These are phyloP conservation scores for Fraxinus nigra DNA, from an alignment of 305 asterid species.

Conservation along the genomic window DNA sequence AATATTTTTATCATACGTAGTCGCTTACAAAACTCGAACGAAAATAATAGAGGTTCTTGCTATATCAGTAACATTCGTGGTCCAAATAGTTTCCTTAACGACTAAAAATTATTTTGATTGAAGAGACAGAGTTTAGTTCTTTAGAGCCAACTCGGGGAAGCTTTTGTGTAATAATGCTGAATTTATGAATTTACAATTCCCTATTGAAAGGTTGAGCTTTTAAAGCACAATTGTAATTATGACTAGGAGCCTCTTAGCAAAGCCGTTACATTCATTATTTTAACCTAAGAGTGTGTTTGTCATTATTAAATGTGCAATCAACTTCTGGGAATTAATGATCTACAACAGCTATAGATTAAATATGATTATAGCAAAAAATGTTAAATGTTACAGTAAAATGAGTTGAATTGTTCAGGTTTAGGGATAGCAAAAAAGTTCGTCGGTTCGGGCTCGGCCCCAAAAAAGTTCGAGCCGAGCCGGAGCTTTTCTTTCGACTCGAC, in stretches of 20 bases:
- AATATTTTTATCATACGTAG: not conserved
- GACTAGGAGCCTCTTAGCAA: not conserved
- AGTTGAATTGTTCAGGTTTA: no score
- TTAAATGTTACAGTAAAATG: not conserved
- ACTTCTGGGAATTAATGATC: not conserved
- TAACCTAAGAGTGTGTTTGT: not conserved
- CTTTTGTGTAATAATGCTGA: not conserved
- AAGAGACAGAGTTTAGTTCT: not conserved
- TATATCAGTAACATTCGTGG: not conserved
- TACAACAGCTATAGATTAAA: not conserved
- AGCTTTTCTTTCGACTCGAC: no score
- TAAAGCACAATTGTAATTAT: not conserved
- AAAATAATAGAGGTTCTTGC: not conserved
- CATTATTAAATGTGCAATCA: not conserved
- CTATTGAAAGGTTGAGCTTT: not conserved
- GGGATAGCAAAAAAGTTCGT: no score
- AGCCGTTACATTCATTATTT: not conserved
- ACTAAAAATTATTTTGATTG: not conserved
- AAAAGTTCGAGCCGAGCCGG: no score
- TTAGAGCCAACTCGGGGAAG: not conserved
- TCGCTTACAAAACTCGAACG: not conserved
- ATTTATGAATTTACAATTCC: not conserved
- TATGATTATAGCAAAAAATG: not conserved
- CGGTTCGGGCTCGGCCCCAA: no score
- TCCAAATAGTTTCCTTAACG: not conserved